phyloP scores from a whole-genome alignment of 495 filamentous ascomycete species.

The Hyaloscypha finlandica region DNA sequence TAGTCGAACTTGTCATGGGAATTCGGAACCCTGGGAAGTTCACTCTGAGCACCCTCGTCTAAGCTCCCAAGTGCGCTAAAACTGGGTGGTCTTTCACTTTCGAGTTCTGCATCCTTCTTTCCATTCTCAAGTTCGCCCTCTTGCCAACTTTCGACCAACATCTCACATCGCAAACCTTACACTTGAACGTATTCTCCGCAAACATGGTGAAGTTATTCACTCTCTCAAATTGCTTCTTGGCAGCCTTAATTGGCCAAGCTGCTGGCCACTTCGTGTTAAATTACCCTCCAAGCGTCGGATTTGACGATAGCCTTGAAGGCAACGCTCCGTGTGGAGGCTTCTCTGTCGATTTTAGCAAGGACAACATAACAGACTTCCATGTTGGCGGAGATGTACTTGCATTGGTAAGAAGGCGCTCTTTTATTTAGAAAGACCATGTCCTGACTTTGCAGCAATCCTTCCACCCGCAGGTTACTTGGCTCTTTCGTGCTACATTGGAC shows the following conservation, averaged over 20 bases:
- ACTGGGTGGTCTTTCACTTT: not conserved
- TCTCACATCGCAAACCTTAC: not conserved
- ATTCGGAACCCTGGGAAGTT: not conserved
- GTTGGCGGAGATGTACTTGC: constrained; percentile 43
- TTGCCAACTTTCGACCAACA: not conserved
- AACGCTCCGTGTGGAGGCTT: constrained; percentile 50
- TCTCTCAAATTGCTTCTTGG: not conserved
- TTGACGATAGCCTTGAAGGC: constrained; percentile 45
- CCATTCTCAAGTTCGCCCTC: not conserved
- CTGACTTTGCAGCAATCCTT: constrained; percentile 27
- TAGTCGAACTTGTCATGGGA: not conserved
- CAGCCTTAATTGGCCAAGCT: constrained; percentile 22
- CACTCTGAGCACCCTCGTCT: not conserved
- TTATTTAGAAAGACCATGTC: not conserved
- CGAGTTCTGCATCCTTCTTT: not conserved
- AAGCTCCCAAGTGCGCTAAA: not conserved
- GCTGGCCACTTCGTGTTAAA: constrained; percentile 34
- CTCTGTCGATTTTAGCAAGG: constrained; percentile 37
- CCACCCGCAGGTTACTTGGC: constrained; percentile 49
- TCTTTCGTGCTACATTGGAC: constrained; percentile 53
- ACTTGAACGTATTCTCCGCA: not conserved
- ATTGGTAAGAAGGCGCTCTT: not conserved
- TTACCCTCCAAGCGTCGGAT: constrained; percentile 47
- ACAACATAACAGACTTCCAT: constrained; percentile 47
- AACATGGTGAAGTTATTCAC: not conserved